Evolutionary conservation across 345 rosid species (phyloP), one percentile per base, ranked within the genome.

Genomic region (Salix udensis): DNA sequence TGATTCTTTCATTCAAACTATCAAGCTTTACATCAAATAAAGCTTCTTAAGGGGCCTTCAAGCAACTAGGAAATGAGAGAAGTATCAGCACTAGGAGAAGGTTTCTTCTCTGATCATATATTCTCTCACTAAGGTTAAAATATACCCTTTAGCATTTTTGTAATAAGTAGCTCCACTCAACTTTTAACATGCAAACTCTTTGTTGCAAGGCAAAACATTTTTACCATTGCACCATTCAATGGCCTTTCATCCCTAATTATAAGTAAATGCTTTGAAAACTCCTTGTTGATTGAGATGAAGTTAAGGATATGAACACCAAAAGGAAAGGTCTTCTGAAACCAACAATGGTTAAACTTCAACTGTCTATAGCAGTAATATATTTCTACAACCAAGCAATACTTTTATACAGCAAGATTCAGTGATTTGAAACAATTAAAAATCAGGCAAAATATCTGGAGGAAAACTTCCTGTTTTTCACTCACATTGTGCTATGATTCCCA

Each of bases 401-500:
- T 14, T 10, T 44, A 26, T n/a, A 23, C 24, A 4, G 14, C 48
- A 69, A 69, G 44, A 12, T 23, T 69, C 52, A 69, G 18, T 23
- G 10, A 46, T 2, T 19, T 58, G 15, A 18, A 31, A 30, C 36
- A 39, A 6, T 18, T 36, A n/a, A 72, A 72, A 72, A 36, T 9
- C 36, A 24, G 6, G 14, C 21, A 50, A 46, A 26, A 48, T 15
- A 11, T 72, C 66, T 34, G 4, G 19, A 15, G 65, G 13, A 10
- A 72, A 72, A 55, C 21, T 72, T 23, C 75, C 66, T n/a, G 48
- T 37, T n/a, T 64, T 71, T 21, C 12, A 58, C 28, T 58, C 26
- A 55, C 40, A 14, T 55, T 16, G 36, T 37, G 67, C 46, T 37
- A 31, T 1, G n/a, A 28, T 58, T 72, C 7, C 66, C 48, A 58